Percentiles rank a stretch among this genome's conserved stretches.
Conservation (phyloP, 2,329 filamentous ascomycete species). For the Leptographium lundbergii region DNA sequence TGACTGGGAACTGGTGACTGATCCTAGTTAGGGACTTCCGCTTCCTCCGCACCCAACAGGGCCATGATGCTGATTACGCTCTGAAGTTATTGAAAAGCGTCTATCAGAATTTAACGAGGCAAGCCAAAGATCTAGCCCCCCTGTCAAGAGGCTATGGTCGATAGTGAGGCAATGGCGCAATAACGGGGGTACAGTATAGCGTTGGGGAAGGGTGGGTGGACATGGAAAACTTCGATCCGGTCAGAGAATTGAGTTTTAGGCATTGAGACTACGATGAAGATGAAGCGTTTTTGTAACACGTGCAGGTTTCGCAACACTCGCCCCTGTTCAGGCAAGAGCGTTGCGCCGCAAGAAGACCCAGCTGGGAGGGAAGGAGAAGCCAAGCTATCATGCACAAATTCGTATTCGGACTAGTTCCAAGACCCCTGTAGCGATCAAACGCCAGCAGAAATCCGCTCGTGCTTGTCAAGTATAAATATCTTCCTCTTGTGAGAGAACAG, state of each 20-base stretch:
- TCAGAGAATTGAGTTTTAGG: constrained; percentile 11
- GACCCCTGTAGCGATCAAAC: constrained; percentile 1
- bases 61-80: too few species aligned
- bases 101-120: too few species aligned
- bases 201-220: background rate
- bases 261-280: constrained; percentile 18
- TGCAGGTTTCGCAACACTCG: constrained; percentile 18
- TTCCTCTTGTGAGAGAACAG: background rate
- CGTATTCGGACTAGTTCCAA: background rate
- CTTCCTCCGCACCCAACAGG: too few species aligned
- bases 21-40: too few species aligned
- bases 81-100: too few species aligned
- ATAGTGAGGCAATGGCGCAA: background rate
- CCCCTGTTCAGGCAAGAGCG: constrained; percentile 4
- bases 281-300: constrained; percentile 23
- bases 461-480: background rate
- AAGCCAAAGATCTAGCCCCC: too few species aligned
- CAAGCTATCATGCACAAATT: background rate
- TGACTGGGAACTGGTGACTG: too few species aligned
- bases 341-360: too few species aligned
- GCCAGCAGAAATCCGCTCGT: background rate
- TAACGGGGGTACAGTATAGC: background rate
- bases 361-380: background rate
- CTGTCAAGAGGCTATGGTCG: background rate
- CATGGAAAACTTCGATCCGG: constrained; percentile 11